Evolutionary conservation across 2,329 filamentous ascomycete species (phyloP), one percentile per base, ranked within the genome.

Genomic region (Furcasterigmium furcatum): DNA sequence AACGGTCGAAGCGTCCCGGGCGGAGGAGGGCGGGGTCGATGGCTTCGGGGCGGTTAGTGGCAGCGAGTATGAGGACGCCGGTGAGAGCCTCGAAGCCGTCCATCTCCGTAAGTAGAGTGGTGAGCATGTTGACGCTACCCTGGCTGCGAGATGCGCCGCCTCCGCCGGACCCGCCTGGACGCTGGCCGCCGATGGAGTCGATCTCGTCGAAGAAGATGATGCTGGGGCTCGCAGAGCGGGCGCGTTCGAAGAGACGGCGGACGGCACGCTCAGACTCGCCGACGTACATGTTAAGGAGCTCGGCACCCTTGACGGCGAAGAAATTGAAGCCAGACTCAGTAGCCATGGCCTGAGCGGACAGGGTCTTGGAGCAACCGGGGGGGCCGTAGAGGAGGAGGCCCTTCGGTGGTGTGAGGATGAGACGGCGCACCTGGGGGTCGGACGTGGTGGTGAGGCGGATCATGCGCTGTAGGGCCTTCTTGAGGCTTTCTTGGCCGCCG

Each of bases 151-250:
- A 55, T 8, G 56, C 49, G 32, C 61, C 67, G 12, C 63, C 67
- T 16, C 70, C 64, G 6, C 66, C 63, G 21, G 72, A 73, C 13
- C 78, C 64, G 18, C 74, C 70, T 34, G 70, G 55, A 8, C 77
- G 68, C 45, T 73, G 70, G 2, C 69, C 85, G 58, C 65, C 87
- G 51, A 97, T 92, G 5, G 88, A 84, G 67, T 97, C 91, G 56
- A 97, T 94, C 64, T 97, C 91, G 62, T 97, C 91, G 54, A 96
- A 96, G 74, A 96, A 97, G 57, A 97, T 91, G 66, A 96, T 92
- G 61, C 88, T 49, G 1, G 92, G 92, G 43, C 85, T 84, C 9
- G 91, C 91, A n/a, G 86, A 84, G 35, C 87, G 79, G 2, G 92
- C 92, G 55, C 91, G 88, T 44, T 85, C 79, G 62, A 97, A 96